phyloP scores from a whole-genome alignment of 2,329 filamentous ascomycete species.

The Penicillium sp. region DNA sequence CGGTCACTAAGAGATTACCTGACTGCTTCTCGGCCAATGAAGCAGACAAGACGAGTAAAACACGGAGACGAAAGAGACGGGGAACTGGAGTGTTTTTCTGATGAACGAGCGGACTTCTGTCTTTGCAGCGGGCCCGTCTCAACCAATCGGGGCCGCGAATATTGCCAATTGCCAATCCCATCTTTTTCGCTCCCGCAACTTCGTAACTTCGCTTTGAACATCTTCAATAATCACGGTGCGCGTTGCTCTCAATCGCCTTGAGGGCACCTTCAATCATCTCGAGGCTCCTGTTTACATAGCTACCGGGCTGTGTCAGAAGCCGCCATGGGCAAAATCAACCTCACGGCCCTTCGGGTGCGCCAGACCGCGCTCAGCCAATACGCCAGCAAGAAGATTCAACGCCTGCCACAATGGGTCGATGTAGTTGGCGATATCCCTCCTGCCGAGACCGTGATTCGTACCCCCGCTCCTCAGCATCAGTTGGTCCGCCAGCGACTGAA shows the following conservation, averaged over 20 bases:
- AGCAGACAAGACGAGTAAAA: slow-evolving; percentile 5
- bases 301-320: slow-evolving; percentile 2
- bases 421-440: slow-evolving; percentile 57
- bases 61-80: slow-evolving; percentile 7
- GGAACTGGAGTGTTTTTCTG: slow-evolving; percentile 23
- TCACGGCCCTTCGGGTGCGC: slow-evolving; percentile 45
- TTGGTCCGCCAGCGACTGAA: slow-evolving; percentile 39
- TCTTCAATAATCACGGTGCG: background rate
- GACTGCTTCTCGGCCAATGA: slow-evolving; percentile 14
- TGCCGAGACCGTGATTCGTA: slow-evolving; percentile 56
- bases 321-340: slow-evolving; percentile 46
- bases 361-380: slow-evolving; percentile 40
- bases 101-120: slow-evolving; percentile 22
- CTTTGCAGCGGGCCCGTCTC: slow-evolving; percentile 31
- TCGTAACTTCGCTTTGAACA: slow-evolving; percentile 4
- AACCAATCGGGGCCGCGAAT: slow-evolving; percentile 36
- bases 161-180: slow-evolving; percentile 31
- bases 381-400: slow-evolving; percentile 33
- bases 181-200: slow-evolving; percentile 34
- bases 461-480: slow-evolving; percentile 48
- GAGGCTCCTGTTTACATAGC: background rate
- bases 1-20: slow-evolving; percentile 11
- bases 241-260: background rate
- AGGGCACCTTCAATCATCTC: background rate
- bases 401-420: slow-evolving; percentile 52